phyloP scores from a whole-genome alignment of 805 yeast genomes.

The Ogataea ramenticola region DNA sequence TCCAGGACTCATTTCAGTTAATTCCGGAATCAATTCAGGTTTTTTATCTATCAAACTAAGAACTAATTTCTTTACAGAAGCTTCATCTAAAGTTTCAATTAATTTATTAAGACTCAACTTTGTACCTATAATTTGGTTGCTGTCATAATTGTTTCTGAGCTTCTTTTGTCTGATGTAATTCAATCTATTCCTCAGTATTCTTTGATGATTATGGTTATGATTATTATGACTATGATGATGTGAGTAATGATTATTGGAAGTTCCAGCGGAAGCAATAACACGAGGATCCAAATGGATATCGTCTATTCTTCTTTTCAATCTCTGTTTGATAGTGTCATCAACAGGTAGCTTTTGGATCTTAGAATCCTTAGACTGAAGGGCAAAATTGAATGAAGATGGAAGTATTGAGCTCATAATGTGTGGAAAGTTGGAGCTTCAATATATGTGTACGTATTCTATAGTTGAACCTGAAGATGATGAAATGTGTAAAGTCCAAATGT shows the following conservation, averaged over 20 bases:
- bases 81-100: slow-evolving; percentile 60
- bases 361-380: not conserved
- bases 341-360: not conserved
- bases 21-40: slow-evolving; percentile 52
- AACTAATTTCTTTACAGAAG: slow-evolving; percentile 45
- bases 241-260: not conserved
- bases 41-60: slow-evolving; percentile 45
- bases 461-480: too few species aligned
- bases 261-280: too few species aligned
- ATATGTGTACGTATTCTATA: too few species aligned
- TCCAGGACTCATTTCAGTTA: slow-evolving; percentile 47
- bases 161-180: slow-evolving; percentile 21
- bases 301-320: not conserved
- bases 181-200: slow-evolving; percentile 8
- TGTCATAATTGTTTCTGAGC: slow-evolving; percentile 19
- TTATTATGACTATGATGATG: not conserved
- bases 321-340: not conserved
- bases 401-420: slow-evolving; percentile 1
- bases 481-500: too few species aligned
- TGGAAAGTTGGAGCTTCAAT: too few species aligned
- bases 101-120: slow-evolving; percentile 56
- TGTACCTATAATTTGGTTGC: slow-evolving; percentile 41
- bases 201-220: not conserved
- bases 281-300: not conserved
- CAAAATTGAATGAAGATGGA: not conserved